Percentiles rank a stretch among this genome's conserved stretches.
Conservation (phyloP, 1,139 yeast species). For the Williopsis jadinii region DNA sequence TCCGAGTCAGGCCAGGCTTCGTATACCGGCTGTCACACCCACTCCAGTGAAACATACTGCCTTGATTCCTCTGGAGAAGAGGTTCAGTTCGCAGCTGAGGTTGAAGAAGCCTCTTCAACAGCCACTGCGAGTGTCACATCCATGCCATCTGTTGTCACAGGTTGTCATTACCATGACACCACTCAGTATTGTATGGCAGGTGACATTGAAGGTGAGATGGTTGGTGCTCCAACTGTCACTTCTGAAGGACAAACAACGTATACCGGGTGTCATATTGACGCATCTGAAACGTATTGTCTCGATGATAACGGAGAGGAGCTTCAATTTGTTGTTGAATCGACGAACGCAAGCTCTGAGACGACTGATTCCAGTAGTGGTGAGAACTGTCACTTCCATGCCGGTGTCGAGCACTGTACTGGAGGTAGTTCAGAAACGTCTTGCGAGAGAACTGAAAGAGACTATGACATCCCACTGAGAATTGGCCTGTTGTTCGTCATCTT, state of each 20-base stretch:
- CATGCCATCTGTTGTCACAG: constrained; percentile 4
- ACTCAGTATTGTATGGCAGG: constrained; percentile 13
- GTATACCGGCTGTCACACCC: background rate
- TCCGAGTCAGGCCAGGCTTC: too few relatives aligned
- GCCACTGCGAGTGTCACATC: background rate
- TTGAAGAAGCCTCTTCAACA: background rate
- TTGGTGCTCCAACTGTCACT: constrained; percentile 11
- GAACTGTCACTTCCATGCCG: constrained; percentile 19
- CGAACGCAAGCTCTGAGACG: background rate
- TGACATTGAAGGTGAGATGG: constrained; percentile 11
- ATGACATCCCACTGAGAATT: constrained; percentile 10
- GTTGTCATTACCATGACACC: constrained; percentile 15
- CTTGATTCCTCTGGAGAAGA: background rate
- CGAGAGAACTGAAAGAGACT: constrained; percentile 9
- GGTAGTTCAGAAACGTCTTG: constrained; percentile 9
- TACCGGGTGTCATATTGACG: constrained; percentile 15
- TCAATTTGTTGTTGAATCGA: constrained; percentile 5
- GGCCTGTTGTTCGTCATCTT: constrained; percentile 13
- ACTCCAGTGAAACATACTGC: background rate
- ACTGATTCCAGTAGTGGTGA: constrained; percentile 1
- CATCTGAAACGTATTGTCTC: constrained; percentile 13
- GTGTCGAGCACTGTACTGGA: constrained; percentile 16
- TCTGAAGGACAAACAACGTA: constrained; percentile 5
- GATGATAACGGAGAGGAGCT: constrained; percentile 12
- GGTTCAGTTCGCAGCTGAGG: background rate